Percentiles rank a stretch among this genome's conserved stretches.
These are phyloP conservation scores for Pichia sp. DNA, from an alignment of 1,139 yeast species.

Conservation along the genomic window DNA sequence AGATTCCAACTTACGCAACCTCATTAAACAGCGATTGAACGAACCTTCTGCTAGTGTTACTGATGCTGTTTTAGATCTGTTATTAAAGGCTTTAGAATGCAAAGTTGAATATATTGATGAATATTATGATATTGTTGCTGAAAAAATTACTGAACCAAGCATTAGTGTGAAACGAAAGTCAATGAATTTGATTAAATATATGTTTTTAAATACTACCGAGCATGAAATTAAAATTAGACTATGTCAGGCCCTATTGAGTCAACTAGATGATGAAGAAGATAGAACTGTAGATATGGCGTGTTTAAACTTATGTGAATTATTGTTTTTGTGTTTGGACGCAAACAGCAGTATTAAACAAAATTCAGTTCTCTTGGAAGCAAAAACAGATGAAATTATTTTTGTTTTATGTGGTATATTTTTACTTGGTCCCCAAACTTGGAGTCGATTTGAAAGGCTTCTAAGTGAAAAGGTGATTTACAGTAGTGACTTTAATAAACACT, in stretches of 20 bases:
- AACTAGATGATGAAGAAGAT: constrained; percentile 69
- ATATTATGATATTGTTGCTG: constrained; percentile 46
- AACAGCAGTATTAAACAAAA: neutral
- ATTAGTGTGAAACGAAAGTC: constrained; percentile 60
- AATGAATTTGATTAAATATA: constrained; percentile 42
- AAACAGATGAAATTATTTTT: constrained; percentile 22
- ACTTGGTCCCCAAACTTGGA: constrained; percentile 33
- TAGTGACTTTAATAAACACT: constrained; percentile 21
- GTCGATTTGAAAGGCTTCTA: constrained; percentile 39
- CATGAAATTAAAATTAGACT: constrained; percentile 37
- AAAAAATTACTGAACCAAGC: constrained; percentile 53
- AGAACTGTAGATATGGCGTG: constrained; percentile 42
- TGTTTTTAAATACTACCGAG: constrained; percentile 37
- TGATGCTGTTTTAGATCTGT: constrained; percentile 67
- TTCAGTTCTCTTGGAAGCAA: constrained; percentile 1
- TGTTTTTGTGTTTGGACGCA: constrained; percentile 33
- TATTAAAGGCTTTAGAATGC: constrained; percentile 43
- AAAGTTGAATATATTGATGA: constrained; percentile 42
- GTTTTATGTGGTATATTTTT: constrained; percentile 36
- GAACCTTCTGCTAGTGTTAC: constrained; percentile 69
- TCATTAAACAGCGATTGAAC: constrained; percentile 45
- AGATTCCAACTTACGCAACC: constrained; percentile 43
- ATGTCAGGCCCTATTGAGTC: constrained; percentile 43
- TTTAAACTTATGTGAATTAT: constrained; percentile 36
- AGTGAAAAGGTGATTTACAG: constrained; percentile 35